phyloP scores from a whole-genome alignment of 192 early-diverging fungal genomes.

The Paraglomus brasilianum region DNA sequence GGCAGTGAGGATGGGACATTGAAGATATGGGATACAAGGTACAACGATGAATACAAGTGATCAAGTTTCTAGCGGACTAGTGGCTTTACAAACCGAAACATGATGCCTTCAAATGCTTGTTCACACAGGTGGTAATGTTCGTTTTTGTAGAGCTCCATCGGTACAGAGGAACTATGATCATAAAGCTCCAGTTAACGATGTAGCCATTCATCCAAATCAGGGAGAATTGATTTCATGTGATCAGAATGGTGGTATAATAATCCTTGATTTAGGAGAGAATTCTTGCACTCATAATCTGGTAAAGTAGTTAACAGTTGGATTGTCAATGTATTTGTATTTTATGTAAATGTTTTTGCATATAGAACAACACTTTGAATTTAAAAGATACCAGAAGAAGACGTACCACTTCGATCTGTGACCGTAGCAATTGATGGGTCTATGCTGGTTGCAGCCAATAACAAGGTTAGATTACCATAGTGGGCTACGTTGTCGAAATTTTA shows the following conservation, averaged over 20 bases:
- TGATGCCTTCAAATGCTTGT: no score
- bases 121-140: no score
- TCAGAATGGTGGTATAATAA: slow-evolving; percentile 70
- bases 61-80: no score
- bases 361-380: neutral
- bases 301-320: neutral
- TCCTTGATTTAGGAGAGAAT: slow-evolving; percentile 68
- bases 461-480: slow-evolving; percentile 44
- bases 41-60: slow-evolving; percentile 23
- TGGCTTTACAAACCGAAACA: no score
- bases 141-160: slow-evolving; percentile 47
- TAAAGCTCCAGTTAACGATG: slow-evolving; percentile 58
- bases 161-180: slow-evolving; percentile 59
- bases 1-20: slow-evolving; percentile 73
- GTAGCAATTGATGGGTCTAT: slow-evolving; percentile 81
- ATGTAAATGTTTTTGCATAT: neutral
- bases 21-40: slow-evolving; percentile 81
- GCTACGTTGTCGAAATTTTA: neutral
- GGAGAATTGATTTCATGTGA: slow-evolving; percentile 81
- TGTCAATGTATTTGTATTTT: neutral
- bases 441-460: slow-evolving; percentile 84
- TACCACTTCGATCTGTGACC: slow-evolving; percentile 75
- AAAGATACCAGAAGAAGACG: slow-evolving; percentile 72
- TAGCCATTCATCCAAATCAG: slow-evolving; percentile 74
- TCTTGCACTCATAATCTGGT: slow-evolving; percentile 64